Conservation (phyloP, 352 stramenopile genomes). For the Pythium rishiriense region DNA sequence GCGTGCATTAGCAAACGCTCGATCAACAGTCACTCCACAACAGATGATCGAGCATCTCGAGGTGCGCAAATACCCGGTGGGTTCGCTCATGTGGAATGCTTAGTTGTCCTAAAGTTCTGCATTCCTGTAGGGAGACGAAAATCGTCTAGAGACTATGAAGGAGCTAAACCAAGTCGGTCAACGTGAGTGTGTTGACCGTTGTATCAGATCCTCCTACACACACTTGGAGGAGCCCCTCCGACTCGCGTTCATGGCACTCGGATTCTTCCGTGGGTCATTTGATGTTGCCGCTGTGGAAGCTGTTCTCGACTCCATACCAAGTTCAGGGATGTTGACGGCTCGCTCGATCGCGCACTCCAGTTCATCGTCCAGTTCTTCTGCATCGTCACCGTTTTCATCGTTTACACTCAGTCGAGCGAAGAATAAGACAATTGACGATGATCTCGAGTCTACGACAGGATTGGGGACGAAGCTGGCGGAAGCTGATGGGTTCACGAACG, state of each 20-base stretch:
- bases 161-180: slow-evolving; percentile 77
- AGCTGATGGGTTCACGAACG: slow-evolving; percentile 68
- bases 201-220: slow-evolving; percentile 79
- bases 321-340: slow-evolving; percentile 1
- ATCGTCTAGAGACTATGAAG: slow-evolving; percentile 68
- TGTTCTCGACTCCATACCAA: slow-evolving; percentile 37
- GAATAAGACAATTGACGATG: slow-evolving; percentile 41
- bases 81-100: neutral
- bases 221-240: slow-evolving; percentile 65
- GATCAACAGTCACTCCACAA: slow-evolving; percentile 67
- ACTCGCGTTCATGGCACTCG: slow-evolving; percentile 78
- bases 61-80: too few species aligned
- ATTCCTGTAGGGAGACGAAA: slow-evolving; percentile 50
- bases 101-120: neutral
- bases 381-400: slow-evolving; percentile 31
- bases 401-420: slow-evolving; percentile 13
- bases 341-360: slow-evolving; percentile 24
- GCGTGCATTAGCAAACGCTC: slow-evolving; percentile 67
- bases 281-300: slow-evolving; percentile 65
- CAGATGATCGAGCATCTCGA: slow-evolving; percentile 81
- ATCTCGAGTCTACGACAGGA: slow-evolving; percentile 49
- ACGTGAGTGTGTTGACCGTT: slow-evolving; percentile 78
- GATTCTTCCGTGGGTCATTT: slow-evolving; percentile 78
- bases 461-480: slow-evolving; percentile 68
- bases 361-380: slow-evolving; percentile 25